Conservation (phyloP, 257 asterid genomes). For the Ilex asprella region DNA sequence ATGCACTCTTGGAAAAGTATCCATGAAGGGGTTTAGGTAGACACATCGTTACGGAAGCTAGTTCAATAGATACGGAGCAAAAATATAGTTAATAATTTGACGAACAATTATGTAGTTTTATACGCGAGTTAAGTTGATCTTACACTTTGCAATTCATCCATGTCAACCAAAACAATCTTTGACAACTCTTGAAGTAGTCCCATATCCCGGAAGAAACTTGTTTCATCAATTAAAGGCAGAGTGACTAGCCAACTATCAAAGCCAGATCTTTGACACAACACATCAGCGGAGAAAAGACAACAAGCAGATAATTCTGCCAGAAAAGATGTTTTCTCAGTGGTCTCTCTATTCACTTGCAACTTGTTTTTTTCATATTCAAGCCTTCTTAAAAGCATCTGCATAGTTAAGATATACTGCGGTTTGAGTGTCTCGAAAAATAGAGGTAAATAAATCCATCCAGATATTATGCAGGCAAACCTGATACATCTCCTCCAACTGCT, state of each 20-base stretch:
- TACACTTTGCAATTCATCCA: slow-evolving; percentile 45
- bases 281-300: slow-evolving; percentile 52
- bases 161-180: slow-evolving; percentile 32
- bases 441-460: slow-evolving; percentile 5
- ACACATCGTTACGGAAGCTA: too few relatives aligned
- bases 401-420: slow-evolving; percentile 1
- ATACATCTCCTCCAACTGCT: slow-evolving; percentile 72
- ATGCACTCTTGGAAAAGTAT: too few relatives aligned
- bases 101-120: background rate
- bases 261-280: slow-evolving; percentile 42
- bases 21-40: too few relatives aligned
- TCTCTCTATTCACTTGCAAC: slow-evolving; percentile 27
- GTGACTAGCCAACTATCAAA: slow-evolving; percentile 50
- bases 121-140: slow-evolving; percentile 1
- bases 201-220: slow-evolving; percentile 65
- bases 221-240: slow-evolving; percentile 58
- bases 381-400: slow-evolving; percentile 58
- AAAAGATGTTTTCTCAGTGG: slow-evolving; percentile 18
- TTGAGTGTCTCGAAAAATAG: slow-evolving; percentile 8
- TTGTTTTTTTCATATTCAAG: slow-evolving; percentile 50
- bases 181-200: slow-evolving; percentile 56
- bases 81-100: too few relatives aligned
- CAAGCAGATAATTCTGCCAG: slow-evolving; percentile 35
- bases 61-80: too few relatives aligned
- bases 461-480: slow-evolving; percentile 35